These are phyloP conservation scores for Byssoonygena ceratinophila DNA, from an alignment of 2,329 filamentous ascomycete genomes.

Conservation along the genomic window DNA sequence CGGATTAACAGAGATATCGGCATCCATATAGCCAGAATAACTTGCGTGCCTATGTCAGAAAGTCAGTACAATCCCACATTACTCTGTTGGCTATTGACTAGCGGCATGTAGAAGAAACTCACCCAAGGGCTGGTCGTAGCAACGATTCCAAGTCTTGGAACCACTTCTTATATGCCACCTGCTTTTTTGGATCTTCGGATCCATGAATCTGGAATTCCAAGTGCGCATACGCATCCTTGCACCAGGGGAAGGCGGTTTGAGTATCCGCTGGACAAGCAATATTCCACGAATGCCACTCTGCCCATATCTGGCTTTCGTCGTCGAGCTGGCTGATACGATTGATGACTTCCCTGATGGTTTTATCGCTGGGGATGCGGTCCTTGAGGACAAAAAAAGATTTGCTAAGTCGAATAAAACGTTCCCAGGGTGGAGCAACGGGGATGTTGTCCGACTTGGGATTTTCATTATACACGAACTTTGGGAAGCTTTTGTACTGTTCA, in stretches of 20 bases:
- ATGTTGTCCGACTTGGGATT: neutral
- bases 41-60: conserved; percentile 6
- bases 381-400: conserved; percentile 18
- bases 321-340: conserved; percentile 10
- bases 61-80: neutral
- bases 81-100: neutral
- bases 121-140: conserved; percentile 16
- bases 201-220: conserved; percentile 2
- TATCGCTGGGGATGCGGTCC: conserved; percentile 8
- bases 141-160: conserved; percentile 15
- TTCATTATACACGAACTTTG: neutral
- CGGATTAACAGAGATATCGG: conserved; percentile 13
- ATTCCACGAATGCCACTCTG: conserved; percentile 16
- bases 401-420: conserved; percentile 11
- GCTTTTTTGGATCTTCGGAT: conserved; percentile 10
- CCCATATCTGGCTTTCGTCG: conserved; percentile 13
- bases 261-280: conserved; percentile 4
- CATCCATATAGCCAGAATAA: conserved; percentile 16
- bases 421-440: conserved; percentile 11
- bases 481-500: neutral
- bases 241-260: conserved; percentile 15
- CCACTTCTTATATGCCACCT: conserved; percentile 13
- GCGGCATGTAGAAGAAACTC: neutral
- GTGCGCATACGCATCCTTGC: conserved; percentile 13
- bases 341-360: conserved; percentile 11